Percentiles rank a stretch among this genome's conserved stretches.
phyloP scores from a whole-genome alignment of 805 yeast genomes.

The Cephaloascus albidus region DNA sequence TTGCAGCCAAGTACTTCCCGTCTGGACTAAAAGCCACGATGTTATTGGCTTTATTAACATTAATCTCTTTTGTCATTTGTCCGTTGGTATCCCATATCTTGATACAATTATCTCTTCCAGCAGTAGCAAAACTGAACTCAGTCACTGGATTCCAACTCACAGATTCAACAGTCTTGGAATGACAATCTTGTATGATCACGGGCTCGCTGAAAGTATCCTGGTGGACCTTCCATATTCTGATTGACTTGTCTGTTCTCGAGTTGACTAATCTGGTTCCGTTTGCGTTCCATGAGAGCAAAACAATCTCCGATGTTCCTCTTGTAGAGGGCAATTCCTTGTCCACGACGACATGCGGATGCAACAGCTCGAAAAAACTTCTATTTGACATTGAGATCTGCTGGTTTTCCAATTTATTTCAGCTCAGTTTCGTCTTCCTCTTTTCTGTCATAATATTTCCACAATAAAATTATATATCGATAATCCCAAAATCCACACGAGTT shows the following conservation, averaged over 20 bases:
- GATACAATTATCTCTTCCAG: conserved; percentile 35
- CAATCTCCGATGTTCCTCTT: conserved; percentile 17
- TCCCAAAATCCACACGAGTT: neutral
- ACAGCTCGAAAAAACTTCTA: conserved; percentile 1
- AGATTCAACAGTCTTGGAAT: conserved; percentile 25
- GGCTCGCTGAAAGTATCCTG: conserved; percentile 23
- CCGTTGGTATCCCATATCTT: conserved; percentile 39
- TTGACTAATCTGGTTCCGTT: conserved; percentile 32
- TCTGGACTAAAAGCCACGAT: conserved; percentile 30
- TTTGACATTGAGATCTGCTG: conserved; percentile 1
- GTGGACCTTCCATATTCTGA: conserved; percentile 27
- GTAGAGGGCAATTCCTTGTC: neutral
- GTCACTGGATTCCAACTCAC: conserved; percentile 41
- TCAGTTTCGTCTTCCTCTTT: neutral
- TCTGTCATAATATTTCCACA: neutral
- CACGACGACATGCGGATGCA: conserved; percentile 1
- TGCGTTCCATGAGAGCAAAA: conserved; percentile 25
- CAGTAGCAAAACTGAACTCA: conserved; percentile 36
- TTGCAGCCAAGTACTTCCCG: conserved; percentile 36
- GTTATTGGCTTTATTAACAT: conserved; percentile 10
- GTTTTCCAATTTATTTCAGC: neutral
- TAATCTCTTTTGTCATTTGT: conserved; percentile 16
- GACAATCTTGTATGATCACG: conserved; percentile 29
- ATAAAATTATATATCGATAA: neutral
- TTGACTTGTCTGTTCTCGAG: conserved; percentile 31